A percentile compares a stretch with the other conserved stretches of the same genome.
Evolutionary conservation across 495 filamentous ascomycete species (phyloP).

Genomic region (Aspergillus panamensis): DNA sequence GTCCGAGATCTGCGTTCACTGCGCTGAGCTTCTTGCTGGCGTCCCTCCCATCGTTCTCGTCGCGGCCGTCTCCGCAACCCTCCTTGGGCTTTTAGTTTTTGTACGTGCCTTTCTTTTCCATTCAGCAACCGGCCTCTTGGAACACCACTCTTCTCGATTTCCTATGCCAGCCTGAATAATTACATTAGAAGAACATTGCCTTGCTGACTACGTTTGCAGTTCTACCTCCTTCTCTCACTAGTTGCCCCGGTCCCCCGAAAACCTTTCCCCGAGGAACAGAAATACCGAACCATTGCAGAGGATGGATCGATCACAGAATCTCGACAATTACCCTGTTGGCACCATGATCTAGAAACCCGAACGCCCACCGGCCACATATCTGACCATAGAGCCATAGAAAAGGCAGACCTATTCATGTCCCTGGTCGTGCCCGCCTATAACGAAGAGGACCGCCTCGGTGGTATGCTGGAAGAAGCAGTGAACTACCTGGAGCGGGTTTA

Average conservation of each 20-base stretch:
- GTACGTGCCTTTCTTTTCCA: constrained; percentile 27
- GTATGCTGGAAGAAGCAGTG: constrained; percentile 88
- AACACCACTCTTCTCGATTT: background rate
- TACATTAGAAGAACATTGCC: too few relatives aligned
- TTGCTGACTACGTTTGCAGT: constrained; percentile 37
- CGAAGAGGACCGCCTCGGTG: constrained; percentile 74
- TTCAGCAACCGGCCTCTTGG: background rate
- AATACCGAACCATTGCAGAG: constrained; percentile 70
- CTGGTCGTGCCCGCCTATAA: constrained; percentile 96
- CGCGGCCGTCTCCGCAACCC: constrained; percentile 26
- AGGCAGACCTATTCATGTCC: constrained; percentile 67
- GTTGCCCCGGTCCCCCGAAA: constrained; percentile 78
- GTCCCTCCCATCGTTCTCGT: constrained; percentile 35
- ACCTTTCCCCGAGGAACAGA: constrained; percentile 74
- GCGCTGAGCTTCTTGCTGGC: constrained; percentile 27
- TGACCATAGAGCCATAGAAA: constrained; percentile 35
- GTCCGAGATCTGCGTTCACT: constrained; percentile 35
- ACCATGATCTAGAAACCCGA: constrained; percentile 61
- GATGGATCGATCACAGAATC: constrained; percentile 57
- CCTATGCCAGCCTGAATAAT: background rate
- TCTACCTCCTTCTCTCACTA: constrained; percentile 66
- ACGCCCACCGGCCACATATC: constrained; percentile 27
- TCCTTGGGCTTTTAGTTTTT: constrained; percentile 35
- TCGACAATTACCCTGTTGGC: constrained; percentile 76
- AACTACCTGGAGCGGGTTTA: constrained; percentile 75